Evolutionary conservation across 257 asterid species (phyloP).

Genomic region (Solanum verrucosum): DNA sequence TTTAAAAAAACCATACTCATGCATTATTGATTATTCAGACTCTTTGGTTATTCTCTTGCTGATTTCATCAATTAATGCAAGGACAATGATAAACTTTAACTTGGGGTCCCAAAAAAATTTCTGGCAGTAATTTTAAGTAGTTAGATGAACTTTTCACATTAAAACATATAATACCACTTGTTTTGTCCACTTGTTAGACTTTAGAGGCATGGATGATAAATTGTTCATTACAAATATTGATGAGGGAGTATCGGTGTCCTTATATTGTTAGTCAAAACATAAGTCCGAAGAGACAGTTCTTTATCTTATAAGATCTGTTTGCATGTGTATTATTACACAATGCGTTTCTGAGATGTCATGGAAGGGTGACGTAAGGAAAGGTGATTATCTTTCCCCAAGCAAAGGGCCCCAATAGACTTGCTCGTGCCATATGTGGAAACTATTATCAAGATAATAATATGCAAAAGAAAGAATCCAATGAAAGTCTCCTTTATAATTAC

Average conservation of each 20-base stretch:
- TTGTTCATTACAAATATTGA: not conserved
- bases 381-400: not conserved
- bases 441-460: not conserved
- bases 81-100: not conserved
- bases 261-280: not conserved
- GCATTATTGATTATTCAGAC: not conserved
- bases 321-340: not conserved
- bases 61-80: not conserved
- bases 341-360: not conserved
- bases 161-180: not conserved
- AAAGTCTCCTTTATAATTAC: not conserved
- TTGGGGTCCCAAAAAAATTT: not conserved
- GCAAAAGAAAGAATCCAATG: not conserved
- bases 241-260: not conserved
- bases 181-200: not conserved
- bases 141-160: not conserved
- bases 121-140: not conserved
- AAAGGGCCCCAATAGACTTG: not conserved
- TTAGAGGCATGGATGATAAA: not conserved
- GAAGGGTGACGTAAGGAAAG: not conserved
- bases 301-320: not conserved
- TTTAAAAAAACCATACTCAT: not conserved
- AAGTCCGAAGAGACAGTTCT: not conserved
- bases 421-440: not conserved
- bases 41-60: not conserved